Percentiles rank a stretch among this genome's conserved stretches.
Conservation (phyloP, 1,284 basidiomycete genomes). For the Peniophora sp. region DNA sequence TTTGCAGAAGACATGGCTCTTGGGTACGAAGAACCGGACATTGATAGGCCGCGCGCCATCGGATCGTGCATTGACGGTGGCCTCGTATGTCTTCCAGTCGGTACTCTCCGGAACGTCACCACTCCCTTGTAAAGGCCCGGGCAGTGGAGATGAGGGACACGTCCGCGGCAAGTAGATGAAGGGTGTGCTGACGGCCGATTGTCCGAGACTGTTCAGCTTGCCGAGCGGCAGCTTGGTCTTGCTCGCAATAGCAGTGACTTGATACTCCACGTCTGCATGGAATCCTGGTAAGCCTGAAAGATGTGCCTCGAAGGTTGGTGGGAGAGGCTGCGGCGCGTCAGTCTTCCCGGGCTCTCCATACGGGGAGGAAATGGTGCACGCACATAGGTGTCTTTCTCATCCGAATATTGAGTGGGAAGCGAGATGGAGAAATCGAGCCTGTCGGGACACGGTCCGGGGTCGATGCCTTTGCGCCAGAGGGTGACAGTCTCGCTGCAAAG, state of each 20-base stretch:
- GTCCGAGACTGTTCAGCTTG: conserved; percentile 22
- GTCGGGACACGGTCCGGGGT: conserved; percentile 37
- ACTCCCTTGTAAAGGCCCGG: conserved; percentile 29
- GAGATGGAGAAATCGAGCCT: conserved; percentile 44
- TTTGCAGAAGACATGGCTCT: conserved; percentile 50
- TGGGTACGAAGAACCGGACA: conserved; percentile 42
- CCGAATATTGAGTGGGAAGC: conserved; percentile 50
- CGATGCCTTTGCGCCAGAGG: conserved; percentile 49
- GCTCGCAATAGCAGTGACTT: conserved; percentile 37
- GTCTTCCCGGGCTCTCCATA: background rate
- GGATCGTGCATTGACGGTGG: conserved; percentile 31
- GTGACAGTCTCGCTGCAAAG: conserved; percentile 43
- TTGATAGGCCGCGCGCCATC: conserved; percentile 34
- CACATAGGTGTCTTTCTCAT: conserved; percentile 51
- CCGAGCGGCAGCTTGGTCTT: conserved; percentile 36
- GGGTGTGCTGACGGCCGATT: conserved; percentile 45
- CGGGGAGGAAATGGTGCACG: conserved; percentile 16
- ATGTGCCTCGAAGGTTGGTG: conserved; percentile 55
- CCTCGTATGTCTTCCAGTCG: conserved; percentile 47
- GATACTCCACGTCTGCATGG: conserved; percentile 50
- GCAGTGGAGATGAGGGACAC: conserved; percentile 48
- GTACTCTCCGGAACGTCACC: conserved; percentile 21
- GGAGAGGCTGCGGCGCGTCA: conserved; percentile 37
- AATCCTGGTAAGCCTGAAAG: conserved; percentile 64
- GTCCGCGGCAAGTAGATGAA: conserved; percentile 63